Conservation (phyloP, 768 basidiomycete genomes). For the Udeniomyces megalosporus region DNA sequence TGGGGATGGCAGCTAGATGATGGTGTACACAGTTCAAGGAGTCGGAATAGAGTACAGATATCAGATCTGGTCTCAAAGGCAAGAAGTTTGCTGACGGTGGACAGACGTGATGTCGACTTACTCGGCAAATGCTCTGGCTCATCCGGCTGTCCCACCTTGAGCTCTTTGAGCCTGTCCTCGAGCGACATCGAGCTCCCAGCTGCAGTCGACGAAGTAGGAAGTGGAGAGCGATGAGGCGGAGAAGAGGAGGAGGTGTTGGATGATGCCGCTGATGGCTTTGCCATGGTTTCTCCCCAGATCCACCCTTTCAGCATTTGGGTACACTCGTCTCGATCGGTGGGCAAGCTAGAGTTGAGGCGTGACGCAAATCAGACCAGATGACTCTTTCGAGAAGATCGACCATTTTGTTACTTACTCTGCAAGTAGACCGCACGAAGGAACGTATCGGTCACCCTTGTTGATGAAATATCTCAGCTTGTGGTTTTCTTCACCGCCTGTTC, state of each 20-base stretch:
- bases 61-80: too few species aligned
- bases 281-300: slow-evolving; percentile 44
- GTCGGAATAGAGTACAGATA: too few species aligned
- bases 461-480: slow-evolving; percentile 72
- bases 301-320: slow-evolving; percentile 52
- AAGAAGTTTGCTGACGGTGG: too few species aligned
- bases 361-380: too few species aligned
- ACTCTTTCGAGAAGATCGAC: too few species aligned
- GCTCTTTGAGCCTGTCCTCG: background rate
- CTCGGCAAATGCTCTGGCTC: too few species aligned
- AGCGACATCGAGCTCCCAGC: too few species aligned
- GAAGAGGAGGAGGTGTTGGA: background rate
- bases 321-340: slow-evolving; percentile 52
- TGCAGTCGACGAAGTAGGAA: background rate
- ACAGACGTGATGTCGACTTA: too few species aligned
- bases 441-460: slow-evolving; percentile 58
- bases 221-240: background rate
- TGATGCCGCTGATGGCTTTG: too few species aligned
- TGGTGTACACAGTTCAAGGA: too few species aligned
- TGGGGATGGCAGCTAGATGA: background rate
- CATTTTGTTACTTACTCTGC: background rate
- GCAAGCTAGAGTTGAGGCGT: slow-evolving; percentile 38
- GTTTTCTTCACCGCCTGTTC: slow-evolving; percentile 54
- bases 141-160: too few species aligned
- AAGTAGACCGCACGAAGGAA: slow-evolving; percentile 45